Percentiles rank a stretch among this genome's conserved stretches.
phyloP scores from a whole-genome alignment of 306 rosid genomes.

The Lagenaria siceraria region DNA sequence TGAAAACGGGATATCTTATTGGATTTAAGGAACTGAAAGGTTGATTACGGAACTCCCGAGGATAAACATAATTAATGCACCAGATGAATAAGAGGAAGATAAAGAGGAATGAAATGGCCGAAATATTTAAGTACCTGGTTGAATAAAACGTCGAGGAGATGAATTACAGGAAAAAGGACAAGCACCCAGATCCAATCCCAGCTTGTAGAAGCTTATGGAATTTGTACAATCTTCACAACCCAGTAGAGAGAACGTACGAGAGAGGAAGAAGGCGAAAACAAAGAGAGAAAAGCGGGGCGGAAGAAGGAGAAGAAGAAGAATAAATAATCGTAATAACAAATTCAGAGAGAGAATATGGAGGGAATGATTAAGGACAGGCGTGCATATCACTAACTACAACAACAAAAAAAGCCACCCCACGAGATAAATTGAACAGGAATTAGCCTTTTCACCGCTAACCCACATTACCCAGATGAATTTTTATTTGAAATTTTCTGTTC shows the following conservation, averaged over 20 bases:
- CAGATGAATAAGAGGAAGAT: background rate
- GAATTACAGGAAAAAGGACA: background rate
- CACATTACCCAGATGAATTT: background rate
- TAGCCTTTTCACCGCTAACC: background rate
- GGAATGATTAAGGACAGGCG: constrained; percentile 99
- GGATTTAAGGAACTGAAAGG: background rate
- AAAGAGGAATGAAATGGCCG: background rate
- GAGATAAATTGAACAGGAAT: constrained; percentile 44
- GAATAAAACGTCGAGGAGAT: background rate
- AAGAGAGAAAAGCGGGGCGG: background rate
- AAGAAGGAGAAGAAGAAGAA: background rate
- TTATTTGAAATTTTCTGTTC: background rate
- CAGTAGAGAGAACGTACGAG: constrained; percentile 7
- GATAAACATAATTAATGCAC: background rate
- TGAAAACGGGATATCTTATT: background rate
- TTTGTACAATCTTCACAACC: constrained; percentile 3
- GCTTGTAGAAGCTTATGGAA: constrained; percentile 21
- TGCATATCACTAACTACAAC: constrained; percentile 93
- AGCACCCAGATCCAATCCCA: constrained; percentile 7
- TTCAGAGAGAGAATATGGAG: constrained; percentile 21
- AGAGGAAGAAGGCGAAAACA: constrained; percentile 14
- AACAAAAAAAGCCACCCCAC: constrained; percentile 13
- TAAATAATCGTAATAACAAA: constrained; percentile 10
- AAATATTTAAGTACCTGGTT: constrained; percentile 19
- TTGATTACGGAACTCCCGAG: background rate